These are phyloP conservation scores for Meyerozyma guilliermondii DNA, from an alignment of 1,139 yeast species.

Conservation along the genomic window DNA sequence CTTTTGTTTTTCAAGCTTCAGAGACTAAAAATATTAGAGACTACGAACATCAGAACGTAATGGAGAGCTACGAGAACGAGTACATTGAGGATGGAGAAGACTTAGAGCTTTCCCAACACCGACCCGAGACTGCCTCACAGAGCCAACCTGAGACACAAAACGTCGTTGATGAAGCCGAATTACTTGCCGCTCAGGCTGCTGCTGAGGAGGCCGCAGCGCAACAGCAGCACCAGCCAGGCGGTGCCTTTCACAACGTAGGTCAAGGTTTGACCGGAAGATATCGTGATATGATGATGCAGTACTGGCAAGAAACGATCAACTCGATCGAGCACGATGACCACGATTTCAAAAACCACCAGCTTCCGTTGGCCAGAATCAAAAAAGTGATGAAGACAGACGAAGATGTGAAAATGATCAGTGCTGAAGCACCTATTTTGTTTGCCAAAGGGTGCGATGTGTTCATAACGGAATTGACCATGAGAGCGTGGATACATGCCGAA, in stretches of 20 bases:
- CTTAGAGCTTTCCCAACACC: not conserved
- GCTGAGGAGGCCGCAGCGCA: constrained; percentile 43
- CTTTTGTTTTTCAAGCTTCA: not conserved
- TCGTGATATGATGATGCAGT: constrained; percentile 85
- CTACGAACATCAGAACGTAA: not conserved
- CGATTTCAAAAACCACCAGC: constrained; percentile 89
- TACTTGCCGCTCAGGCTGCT: constrained; percentile 39
- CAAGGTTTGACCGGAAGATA: constrained; percentile 84
- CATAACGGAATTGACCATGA: constrained; percentile 93
- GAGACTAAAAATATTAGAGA: not conserved
- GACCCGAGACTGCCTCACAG: not conserved
- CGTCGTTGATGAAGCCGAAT: constrained; percentile 2
- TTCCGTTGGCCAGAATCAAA: constrained; percentile 91
- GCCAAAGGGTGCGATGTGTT: constrained; percentile 98
- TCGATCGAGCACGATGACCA: constrained; percentile 85
- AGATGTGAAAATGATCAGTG: constrained; percentile 94
- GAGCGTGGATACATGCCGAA: constrained; percentile 98
- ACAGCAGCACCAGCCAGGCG: constrained; percentile 46
- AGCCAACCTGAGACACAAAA: not conserved
- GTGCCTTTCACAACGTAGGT: constrained; percentile 88
- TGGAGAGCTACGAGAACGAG: constrained; percentile 2
- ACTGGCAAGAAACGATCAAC: constrained; percentile 95
- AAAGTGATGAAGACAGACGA: constrained; percentile 98
- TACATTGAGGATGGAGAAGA: constrained; percentile 2
- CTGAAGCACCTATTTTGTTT: constrained; percentile 94